phyloP scores from a whole-genome alignment of 2,329 filamentous ascomycete species.

The Coniochaeta hoffmannii region DNA sequence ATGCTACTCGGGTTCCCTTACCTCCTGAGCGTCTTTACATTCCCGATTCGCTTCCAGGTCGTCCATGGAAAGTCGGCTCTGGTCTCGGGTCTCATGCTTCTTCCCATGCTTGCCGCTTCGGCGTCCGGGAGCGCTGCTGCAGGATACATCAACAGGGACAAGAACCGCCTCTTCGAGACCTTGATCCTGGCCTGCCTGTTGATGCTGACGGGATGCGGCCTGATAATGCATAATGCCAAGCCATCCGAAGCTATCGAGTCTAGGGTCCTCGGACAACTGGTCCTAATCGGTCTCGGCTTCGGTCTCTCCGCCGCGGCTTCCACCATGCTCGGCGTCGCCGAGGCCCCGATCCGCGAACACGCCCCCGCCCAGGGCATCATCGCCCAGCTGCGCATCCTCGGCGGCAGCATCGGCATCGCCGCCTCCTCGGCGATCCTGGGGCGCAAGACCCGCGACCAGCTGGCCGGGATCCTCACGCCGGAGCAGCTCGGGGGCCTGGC shows the following conservation, averaged over 20 bases:
- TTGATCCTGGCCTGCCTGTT: conserved; percentile 32
- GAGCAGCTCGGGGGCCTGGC: conserved; percentile 18
- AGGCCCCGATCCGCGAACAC: conserved; percentile 35
- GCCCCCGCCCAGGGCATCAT: conserved; percentile 45
- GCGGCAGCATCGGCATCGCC: conserved; percentile 47
- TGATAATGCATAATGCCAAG: conserved; percentile 34
- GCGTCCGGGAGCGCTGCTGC: conserved; percentile 35
- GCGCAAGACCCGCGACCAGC: conserved; percentile 20
- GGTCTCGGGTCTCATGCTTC: conserved; percentile 40
- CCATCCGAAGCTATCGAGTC: conserved; percentile 26
- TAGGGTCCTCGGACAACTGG: conserved; percentile 40
- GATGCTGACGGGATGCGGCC: conserved; percentile 38
- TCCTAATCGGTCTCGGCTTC: conserved; percentile 45
- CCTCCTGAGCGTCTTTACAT: conserved; percentile 38
- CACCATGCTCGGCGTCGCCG: conserved; percentile 36
- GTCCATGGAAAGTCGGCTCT: conserved; percentile 39
- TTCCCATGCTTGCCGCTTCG: conserved; percentile 43
- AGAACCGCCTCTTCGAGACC: conserved; percentile 34
- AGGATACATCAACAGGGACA: conserved; percentile 36
- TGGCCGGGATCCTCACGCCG: conserved; percentile 20
- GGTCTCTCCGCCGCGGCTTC: conserved; percentile 38
- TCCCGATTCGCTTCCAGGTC: conserved; percentile 42
- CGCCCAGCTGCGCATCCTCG: conserved; percentile 42
- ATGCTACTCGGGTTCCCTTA: conserved; percentile 44
- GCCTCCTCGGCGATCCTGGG: conserved; percentile 40